A percentile compares a stretch with the other conserved stretches of the same genome.
phyloP scores from a whole-genome alignment of 768 basidiomycete species.

The Porpolomopsis calyptriformis region DNA sequence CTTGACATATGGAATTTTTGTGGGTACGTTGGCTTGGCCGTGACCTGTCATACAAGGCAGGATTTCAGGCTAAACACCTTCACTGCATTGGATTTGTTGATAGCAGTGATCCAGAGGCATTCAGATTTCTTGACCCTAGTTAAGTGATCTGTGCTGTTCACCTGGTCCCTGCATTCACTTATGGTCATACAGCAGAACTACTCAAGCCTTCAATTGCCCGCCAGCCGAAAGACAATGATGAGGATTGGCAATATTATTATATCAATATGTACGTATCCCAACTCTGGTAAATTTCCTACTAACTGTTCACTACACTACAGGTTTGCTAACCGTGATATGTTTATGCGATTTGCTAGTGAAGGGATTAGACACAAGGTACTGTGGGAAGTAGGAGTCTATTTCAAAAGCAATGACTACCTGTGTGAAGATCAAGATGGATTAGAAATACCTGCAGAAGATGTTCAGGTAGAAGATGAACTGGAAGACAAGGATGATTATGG shows the following conservation, averaged over 20 bases:
- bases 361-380: not conserved
- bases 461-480: not conserved
- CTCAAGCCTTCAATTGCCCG: conserved; percentile 3
- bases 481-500: not conserved
- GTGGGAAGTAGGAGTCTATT: not conserved
- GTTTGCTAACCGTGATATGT: conserved; percentile 26
- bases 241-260: conserved; percentile 26
- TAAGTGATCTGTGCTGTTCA: conserved; percentile 9
- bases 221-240: conserved; percentile 1
- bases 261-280: conserved; percentile 24
- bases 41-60: not conserved
- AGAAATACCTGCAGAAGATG: no score
- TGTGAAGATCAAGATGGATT: no score
- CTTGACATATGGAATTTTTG: conserved; percentile 9
- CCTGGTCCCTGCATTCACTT: conserved; percentile 9
- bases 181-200: conserved; percentile 3
- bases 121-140: conserved; percentile 9
- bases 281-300: not conserved
- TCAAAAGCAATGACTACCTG: not conserved
- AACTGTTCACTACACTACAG: conserved; percentile 15
- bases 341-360: not conserved
- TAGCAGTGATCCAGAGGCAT: conserved; percentile 3
- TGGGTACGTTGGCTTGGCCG: conserved; percentile 12
- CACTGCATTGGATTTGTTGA: conserved; percentile 6
- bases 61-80: not conserved